These are phyloP conservation scores for Microbotryum violaceum DNA, from an alignment of 1,284 basidiomycete species.

Conservation along the genomic window DNA sequence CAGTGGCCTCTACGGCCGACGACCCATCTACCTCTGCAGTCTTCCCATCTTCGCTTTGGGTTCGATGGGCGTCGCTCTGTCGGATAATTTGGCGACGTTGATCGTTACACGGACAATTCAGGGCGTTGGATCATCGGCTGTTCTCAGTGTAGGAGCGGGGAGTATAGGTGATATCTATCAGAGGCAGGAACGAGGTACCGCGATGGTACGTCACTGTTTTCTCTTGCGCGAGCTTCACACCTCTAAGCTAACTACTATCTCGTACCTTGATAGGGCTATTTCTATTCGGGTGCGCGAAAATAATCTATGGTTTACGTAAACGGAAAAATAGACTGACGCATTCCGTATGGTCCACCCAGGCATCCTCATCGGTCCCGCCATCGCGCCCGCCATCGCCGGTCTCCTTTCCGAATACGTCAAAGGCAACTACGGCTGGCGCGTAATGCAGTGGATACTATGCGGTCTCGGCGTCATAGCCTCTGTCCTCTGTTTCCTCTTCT, in stretches of 20 bases:
- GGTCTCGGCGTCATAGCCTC: slow-evolving; percentile 47
- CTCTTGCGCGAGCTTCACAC: slow-evolving; percentile 33
- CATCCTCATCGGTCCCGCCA: slow-evolving; percentile 38
- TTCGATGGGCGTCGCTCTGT: slow-evolving; percentile 54
- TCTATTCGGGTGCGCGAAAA: too few species aligned
- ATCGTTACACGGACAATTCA: slow-evolving; percentile 59
- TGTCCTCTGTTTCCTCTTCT: slow-evolving; percentile 47
- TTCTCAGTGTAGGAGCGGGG: slow-evolving; percentile 54
- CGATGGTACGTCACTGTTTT: slow-evolving; percentile 48
- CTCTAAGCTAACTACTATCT: slow-evolving; percentile 34
- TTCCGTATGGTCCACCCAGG: background rate
- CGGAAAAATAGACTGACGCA: too few species aligned
- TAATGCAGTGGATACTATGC: slow-evolving; percentile 54
- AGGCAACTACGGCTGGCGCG: slow-evolving; percentile 51
- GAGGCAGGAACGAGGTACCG: slow-evolving; percentile 55
- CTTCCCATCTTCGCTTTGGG: slow-evolving; percentile 56
- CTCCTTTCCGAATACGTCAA: slow-evolving; percentile 43
- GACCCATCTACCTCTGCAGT: slow-evolving; percentile 54
- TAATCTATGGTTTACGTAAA: too few species aligned
- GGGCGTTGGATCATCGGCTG: slow-evolving; percentile 41
- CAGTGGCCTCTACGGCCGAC: slow-evolving; percentile 55
- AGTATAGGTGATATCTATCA: slow-evolving; percentile 59
- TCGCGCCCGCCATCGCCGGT: slow-evolving; percentile 42
- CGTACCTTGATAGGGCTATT: background rate
- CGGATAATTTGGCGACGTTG: slow-evolving; percentile 48